Percentiles rank a stretch among this genome's conserved stretches.
phyloP scores from a whole-genome alignment of 1,284 basidiomycete genomes.

The Wallemia ichthyophaga region DNA sequence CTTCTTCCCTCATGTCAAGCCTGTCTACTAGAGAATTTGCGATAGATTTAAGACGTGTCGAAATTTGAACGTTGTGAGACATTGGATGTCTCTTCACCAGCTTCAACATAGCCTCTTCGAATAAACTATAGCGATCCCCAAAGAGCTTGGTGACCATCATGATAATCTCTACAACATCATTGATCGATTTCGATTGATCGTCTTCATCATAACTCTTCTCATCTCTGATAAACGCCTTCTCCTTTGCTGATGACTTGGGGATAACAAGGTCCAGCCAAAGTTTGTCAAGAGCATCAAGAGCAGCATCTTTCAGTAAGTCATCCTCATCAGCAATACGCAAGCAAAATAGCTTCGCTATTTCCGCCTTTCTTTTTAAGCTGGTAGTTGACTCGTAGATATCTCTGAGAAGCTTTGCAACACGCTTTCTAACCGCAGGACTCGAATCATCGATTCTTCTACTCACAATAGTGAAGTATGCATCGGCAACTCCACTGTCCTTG shows the following conservation, averaged over 20 bases:
- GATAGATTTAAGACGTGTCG: background rate
- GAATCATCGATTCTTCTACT: slow-evolving; percentile 31
- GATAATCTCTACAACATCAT: background rate
- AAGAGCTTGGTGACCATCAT: background rate
- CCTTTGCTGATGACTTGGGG: background rate
- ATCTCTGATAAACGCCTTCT: slow-evolving; percentile 2
- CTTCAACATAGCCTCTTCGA: background rate
- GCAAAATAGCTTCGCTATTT: slow-evolving; percentile 57
- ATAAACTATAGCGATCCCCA: background rate
- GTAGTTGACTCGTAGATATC: slow-evolving; percentile 39
- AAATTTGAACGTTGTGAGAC: background rate
- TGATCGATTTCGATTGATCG: background rate
- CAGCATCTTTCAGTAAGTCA: slow-evolving; percentile 39
- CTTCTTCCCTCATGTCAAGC: background rate
- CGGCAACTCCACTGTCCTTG: background rate
- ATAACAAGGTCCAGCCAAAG: background rate
- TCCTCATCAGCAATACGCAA: slow-evolving; percentile 70
- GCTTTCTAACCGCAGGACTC: slow-evolving; percentile 67
- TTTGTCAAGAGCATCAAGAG: background rate
- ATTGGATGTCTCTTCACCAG: background rate
- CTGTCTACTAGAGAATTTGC: background rate
- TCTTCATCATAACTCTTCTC: background rate
- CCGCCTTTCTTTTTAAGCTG: slow-evolving; percentile 29
- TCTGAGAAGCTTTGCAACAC: slow-evolving; percentile 75
- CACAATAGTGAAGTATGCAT: background rate